These are phyloP conservation scores for Phyllosticta citribraziliensis DNA, from an alignment of 2,329 filamentous ascomycete genomes.

Conservation along the genomic window DNA sequence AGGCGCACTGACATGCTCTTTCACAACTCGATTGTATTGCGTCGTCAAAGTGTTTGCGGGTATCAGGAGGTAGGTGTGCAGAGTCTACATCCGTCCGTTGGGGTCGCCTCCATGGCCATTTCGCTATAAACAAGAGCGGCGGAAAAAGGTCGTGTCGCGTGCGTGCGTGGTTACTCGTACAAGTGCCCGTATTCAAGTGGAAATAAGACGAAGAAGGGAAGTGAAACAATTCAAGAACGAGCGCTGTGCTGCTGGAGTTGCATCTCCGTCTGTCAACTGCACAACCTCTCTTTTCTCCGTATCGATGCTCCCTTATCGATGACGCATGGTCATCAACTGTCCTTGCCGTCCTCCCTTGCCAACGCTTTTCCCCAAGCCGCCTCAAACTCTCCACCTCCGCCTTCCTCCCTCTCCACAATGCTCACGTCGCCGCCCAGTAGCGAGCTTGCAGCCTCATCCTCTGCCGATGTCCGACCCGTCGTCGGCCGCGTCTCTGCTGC, in stretches of 20 bases:
- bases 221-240: no score
- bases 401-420: slow-evolving; percentile 31
- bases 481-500: slow-evolving; percentile 10
- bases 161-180: no score
- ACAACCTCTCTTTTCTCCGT: neutral
- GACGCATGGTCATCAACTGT: neutral
- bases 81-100: no score
- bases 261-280: neutral
- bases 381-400: slow-evolving; percentile 41
- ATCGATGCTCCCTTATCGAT: neutral
- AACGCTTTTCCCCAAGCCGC: slow-evolving; percentile 60
- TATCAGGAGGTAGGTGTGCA: no score
- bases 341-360: slow-evolving; percentile 32
- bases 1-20: no score
- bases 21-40: no score
- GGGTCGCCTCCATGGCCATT: no score
- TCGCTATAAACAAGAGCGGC: no score
- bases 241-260: neutral
- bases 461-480: slow-evolving; percentile 10
- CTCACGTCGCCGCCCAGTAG: slow-evolving; percentile 15
- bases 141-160: no score
- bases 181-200: no score
- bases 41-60: no score
- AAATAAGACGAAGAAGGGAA: no score
- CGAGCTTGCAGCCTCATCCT: slow-evolving; percentile 2